Percentiles rank a stretch among this genome's conserved stretches.
Evolutionary conservation across 2,329 filamentous ascomycete genomes (phyloP).

Genomic region (Zymoseptoria pseudotritici): DNA sequence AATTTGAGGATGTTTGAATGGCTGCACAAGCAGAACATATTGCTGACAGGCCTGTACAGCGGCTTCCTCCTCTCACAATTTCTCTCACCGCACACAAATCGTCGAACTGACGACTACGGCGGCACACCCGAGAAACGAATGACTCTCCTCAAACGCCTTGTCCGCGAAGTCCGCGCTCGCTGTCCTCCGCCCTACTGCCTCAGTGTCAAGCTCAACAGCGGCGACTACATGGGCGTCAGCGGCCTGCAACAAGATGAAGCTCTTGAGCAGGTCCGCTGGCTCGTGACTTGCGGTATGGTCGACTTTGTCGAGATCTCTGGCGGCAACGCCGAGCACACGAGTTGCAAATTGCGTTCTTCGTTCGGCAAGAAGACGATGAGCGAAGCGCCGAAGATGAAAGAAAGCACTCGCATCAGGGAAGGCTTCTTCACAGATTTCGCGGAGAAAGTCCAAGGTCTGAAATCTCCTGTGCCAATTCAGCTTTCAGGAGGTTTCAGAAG

Average conservation of each 20-base stretch:
- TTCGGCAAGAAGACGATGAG: constrained; percentile 32
- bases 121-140: constrained; percentile 40
- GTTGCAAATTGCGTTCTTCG: constrained; percentile 15
- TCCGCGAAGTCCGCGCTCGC: constrained; percentile 35
- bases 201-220: constrained; percentile 46
- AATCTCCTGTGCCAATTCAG: constrained; percentile 23
- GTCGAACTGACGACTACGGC: constrained; percentile 43
- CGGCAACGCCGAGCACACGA: constrained; percentile 36
- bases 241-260: constrained; percentile 40
- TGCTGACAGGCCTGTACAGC: not conserved
- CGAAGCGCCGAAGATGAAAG: constrained; percentile 14
- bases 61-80: constrained; percentile 43
- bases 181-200: constrained; percentile 40
- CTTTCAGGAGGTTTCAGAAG: constrained; percentile 59
- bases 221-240: constrained; percentile 34
- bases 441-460: constrained; percentile 22
- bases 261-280: constrained; percentile 50
- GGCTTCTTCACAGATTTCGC: constrained; percentile 63
- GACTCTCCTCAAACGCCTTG: constrained; percentile 40
- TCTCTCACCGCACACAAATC: constrained; percentile 38
- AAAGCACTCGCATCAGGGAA: constrained; percentile 48
- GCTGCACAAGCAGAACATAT: not conserved
- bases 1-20: not conserved
- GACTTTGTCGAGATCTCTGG: constrained; percentile 65
- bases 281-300: constrained; percentile 42